Base-by-base conservation (phyloP, 1,284 basidiomycete genomes). In the Cryptococcus sp. region DNA sequence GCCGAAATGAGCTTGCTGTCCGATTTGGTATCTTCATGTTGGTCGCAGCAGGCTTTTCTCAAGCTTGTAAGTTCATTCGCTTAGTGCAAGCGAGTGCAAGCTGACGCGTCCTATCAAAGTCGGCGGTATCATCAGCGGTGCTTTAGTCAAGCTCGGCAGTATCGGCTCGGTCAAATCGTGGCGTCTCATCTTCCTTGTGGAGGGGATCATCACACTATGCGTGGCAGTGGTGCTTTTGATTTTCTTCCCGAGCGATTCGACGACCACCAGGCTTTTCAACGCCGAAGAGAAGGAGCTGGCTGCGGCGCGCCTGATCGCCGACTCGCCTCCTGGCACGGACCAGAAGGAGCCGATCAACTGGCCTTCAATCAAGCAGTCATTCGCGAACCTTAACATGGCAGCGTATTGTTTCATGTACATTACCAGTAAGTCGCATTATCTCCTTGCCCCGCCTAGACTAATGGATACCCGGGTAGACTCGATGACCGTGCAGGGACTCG, bases 191-290 rank as follows among this genome's bases (percentile, higher is more conserved):
- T 69, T 69, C 60, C 50, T 69, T 15, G 54, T 69, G 30, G 71
- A 74, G 53, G 72, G 72, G 10, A 63, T 74, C 51, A 69, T 74
- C 52, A 74, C 72, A 1, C 68, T 68, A 15, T 65, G 60, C 17
- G 27, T 70, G 7, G 58, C 58, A 0, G 41, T 71, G 38, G 40
- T 72, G 6, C 40, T 69, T 23, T 57, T 62, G 52, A 65, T 66
- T 50, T 54, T 68, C 6, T 66, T 71, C 54, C 65, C 69, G 1
- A 61, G 58, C 52, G 66, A 68, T 55, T 68, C 69, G 0, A 47
- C 56, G 3, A 67, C 61, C 3, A 68, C 72, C 2, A 45, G 56
- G 0, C 59, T 68, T 49, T 65, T 73, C 52, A 63, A 52, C 43
- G 41, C 57, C 17, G 61, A 61, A 30, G 63, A 73, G 50, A 59